These are phyloP conservation scores for Lentinula sp. DNA, from an alignment of 768 basidiomycete species.

Conservation along the genomic window DNA sequence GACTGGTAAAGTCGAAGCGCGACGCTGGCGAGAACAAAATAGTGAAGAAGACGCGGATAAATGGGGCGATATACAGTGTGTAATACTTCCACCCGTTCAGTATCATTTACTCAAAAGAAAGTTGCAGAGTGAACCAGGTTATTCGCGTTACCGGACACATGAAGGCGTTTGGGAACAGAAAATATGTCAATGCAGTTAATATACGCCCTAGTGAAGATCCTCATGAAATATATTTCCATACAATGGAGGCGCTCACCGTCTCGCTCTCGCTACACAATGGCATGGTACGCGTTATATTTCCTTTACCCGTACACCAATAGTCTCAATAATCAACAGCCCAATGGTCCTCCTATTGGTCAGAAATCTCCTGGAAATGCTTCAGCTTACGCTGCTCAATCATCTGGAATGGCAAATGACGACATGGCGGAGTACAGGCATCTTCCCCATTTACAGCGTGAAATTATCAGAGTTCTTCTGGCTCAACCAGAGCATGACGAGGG, in stretches of 20 bases:
- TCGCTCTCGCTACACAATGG: conserved; percentile 64
- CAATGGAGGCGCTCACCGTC: conserved; percentile 68
- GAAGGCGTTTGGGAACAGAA: conserved; percentile 76
- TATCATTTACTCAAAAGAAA: not conserved
- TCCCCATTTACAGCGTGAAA: conserved; percentile 52
- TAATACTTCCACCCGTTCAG: not conserved
- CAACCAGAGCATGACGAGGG: conserved; percentile 42
- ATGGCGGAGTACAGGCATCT: conserved; percentile 50
- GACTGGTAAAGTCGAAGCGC: conserved; percentile 69
- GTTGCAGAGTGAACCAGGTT: conserved; percentile 62
- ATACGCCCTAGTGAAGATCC: conserved; percentile 64
- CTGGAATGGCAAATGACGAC: conserved; percentile 12
- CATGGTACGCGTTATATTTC: conserved; percentile 37
- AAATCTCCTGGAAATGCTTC: conserved; percentile 15
- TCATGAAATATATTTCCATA: conserved; percentile 80
- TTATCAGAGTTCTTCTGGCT: conserved; percentile 56
- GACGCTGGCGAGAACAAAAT: conserved; percentile 76
- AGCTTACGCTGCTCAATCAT: conserved; percentile 36
- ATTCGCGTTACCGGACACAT: conserved; percentile 78
- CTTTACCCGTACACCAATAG: not conserved
- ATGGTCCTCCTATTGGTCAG: not conserved
- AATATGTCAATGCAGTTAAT: conserved; percentile 74
- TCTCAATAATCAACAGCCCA: not conserved
- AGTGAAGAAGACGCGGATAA: conserved; percentile 48
- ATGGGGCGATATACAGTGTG: conserved; percentile 42